Evolutionary conservation across 2,329 filamentous ascomycete species (phyloP).

Genomic region (Fusarium ambrosium): DNA sequence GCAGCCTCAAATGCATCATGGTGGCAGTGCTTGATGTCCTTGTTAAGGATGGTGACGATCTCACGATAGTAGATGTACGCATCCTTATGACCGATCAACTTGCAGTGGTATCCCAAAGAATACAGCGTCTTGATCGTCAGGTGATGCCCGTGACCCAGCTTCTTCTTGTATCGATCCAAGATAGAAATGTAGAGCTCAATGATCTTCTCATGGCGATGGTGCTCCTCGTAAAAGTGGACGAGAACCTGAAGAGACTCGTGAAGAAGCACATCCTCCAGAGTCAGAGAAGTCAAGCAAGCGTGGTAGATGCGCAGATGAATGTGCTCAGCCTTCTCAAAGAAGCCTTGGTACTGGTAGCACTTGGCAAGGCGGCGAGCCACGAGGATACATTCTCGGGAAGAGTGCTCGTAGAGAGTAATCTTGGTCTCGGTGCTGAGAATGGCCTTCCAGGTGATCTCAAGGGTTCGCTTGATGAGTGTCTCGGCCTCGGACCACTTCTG

Average conservation of each 20-base stretch:
- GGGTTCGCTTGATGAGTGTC: constrained; percentile 50
- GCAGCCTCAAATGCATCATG: constrained; percentile 61
- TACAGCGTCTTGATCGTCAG: constrained; percentile 54
- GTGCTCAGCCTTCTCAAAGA: constrained; percentile 55
- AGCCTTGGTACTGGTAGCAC: constrained; percentile 53
- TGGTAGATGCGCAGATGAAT: constrained; percentile 55
- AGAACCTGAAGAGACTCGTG: constrained; percentile 47
- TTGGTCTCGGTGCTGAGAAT: constrained; percentile 50
- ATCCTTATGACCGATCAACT: constrained; percentile 49
- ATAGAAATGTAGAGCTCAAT: constrained; percentile 53
- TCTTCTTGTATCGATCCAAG: constrained; percentile 50
- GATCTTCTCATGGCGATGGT: constrained; percentile 56
- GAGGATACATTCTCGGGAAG: constrained; percentile 49
- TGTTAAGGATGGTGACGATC: constrained; percentile 53
- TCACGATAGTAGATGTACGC: constrained; percentile 54
- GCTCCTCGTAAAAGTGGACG: constrained; percentile 51
- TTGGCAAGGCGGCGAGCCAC: constrained; percentile 52
- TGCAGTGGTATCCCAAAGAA: constrained; percentile 39
- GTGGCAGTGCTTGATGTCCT: constrained; percentile 50
- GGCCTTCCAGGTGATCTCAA: constrained; percentile 57
- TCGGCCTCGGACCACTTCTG: constrained; percentile 55
- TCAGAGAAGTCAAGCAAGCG: constrained; percentile 50
- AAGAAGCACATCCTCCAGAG: constrained; percentile 49
- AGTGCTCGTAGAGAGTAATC: constrained; percentile 50
- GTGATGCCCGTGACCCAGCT: constrained; percentile 45